Base-by-base conservation (phyloP, 2,329 filamentous ascomycete species). In the Coniella vitis region DNA sequence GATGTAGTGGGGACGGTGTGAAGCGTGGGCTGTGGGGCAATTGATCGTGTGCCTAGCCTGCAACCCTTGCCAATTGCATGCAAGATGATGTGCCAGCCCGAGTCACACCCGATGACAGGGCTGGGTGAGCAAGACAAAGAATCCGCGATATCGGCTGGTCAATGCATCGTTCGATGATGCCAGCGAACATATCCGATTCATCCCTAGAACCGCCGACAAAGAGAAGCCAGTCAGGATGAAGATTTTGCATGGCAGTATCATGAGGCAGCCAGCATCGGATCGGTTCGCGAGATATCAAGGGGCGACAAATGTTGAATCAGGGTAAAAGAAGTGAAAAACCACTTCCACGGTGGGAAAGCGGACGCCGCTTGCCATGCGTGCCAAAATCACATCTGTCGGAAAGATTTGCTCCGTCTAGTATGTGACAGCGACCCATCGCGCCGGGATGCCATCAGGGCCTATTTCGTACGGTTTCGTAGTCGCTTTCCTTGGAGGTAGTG, bases 401-500 rank as follows among this genome's bases (percentile, higher is more conserved):
- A n/a, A n/a, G n/a, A n/a, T n/a, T n/a, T 35, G 7, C 7, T 22
- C 14, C 37, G 25, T 35, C 47, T 44, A 51, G 9, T 43, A 29
- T 38, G 47, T 49, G 13, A 47, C 48, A 14, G 51, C 37, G 22
- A 79, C 69, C 80, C 80, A 84, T 57, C 81, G 69, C 17, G 70
- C 67, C 17, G 81, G 81, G 31, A 84, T 73, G 22, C 81, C 81
- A 52, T 81, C 74, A 32, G 71, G 57, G 34, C 76, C 71, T 52
- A 83, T 71, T 52, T 75, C 73, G 63, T 83, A 83, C 10, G 72
- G 69, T 58, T 70, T 77, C 34, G 66, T 65, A 49, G 67, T 67
- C 34, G 73, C 65, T 61, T 79, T 79, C 54, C 82, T 71, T n/a
- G 82, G 79, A 9, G 83, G 81, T n/a, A 86, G 69, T 7, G 81